Percentiles rank a stretch among this genome's conserved stretches.
These are phyloP conservation scores for Claviceps cyperi DNA, from an alignment of 2,329 filamentous ascomycete genomes.

Conservation along the genomic window DNA sequence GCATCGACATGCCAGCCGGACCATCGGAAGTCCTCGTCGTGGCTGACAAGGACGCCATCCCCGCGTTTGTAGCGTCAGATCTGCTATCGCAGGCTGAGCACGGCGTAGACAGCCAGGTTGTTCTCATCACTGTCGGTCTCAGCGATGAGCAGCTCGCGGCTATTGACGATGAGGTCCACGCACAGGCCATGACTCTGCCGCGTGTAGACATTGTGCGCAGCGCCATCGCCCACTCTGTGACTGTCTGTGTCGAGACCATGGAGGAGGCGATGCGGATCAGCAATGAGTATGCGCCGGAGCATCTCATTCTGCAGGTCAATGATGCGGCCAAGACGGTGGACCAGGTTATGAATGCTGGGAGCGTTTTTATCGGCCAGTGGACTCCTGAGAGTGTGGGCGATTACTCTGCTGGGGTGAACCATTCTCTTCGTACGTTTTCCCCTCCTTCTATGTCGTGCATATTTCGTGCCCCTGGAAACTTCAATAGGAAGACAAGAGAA, in stretches of 20 bases:
- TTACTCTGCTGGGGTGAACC: slow-evolving; percentile 95
- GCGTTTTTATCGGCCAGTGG: slow-evolving; percentile 91
- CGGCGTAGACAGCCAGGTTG: slow-evolving; percentile 88
- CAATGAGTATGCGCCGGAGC: slow-evolving; percentile 92
- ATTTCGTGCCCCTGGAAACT: not conserved
- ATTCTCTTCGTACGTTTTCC: slow-evolving; percentile 71
- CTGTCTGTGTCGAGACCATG: slow-evolving; percentile 57
- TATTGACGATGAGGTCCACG: slow-evolving; percentile 84
- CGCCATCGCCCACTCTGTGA: slow-evolving; percentile 82
- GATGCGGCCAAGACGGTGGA: slow-evolving; percentile 62
- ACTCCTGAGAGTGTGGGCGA: slow-evolving; percentile 96
- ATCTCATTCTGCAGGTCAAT: slow-evolving; percentile 80
- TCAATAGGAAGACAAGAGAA: not conserved
- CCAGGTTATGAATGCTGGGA: slow-evolving; percentile 81
- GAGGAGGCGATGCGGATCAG: slow-evolving; percentile 67
- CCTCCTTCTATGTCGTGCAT: no score
- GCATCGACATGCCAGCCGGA: slow-evolving; percentile 97
- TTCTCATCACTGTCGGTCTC: slow-evolving; percentile 75
- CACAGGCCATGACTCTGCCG: slow-evolving; percentile 73
- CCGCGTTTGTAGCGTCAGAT: slow-evolving; percentile 90
- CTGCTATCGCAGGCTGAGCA: slow-evolving; percentile 93
- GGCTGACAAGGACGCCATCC: slow-evolving; percentile 75
- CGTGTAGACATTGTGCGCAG: slow-evolving; percentile 87
- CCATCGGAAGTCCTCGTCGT: slow-evolving; percentile 95
- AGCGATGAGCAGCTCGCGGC: slow-evolving; percentile 56